phyloP scores from a whole-genome alignment of 2,329 filamentous ascomycete species.

The Lachnellula cervina region DNA sequence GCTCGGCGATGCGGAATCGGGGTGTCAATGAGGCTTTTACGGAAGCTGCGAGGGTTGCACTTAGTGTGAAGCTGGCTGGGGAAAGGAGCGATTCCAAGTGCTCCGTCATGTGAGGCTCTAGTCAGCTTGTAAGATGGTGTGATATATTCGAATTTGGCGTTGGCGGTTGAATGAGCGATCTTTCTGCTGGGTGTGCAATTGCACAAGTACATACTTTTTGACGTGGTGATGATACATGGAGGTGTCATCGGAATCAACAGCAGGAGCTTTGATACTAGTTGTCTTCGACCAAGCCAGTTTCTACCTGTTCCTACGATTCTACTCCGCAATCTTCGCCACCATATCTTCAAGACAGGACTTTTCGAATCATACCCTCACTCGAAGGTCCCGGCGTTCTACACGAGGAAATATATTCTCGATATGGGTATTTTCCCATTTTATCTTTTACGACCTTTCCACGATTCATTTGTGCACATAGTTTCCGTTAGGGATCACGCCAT shows the following conservation, averaged over 20 bases:
- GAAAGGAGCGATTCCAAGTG: conserved; percentile 54
- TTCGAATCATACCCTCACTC: not conserved
- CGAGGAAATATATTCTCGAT: not conserved
- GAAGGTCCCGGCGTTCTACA: conserved; percentile 2
- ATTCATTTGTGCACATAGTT: not conserved
- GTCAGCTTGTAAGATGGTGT: conserved; percentile 1
- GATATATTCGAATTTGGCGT: conserved; percentile 9
- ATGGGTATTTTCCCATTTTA: not conserved
- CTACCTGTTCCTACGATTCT: not conserved
- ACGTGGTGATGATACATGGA: not conserved
- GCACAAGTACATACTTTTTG: conserved; percentile 9
- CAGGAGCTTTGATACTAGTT: not conserved
- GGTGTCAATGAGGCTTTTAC: conserved; percentile 99
- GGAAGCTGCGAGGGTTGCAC: conserved; percentile 89
- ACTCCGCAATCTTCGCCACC: not conserved
- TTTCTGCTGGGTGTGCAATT: not conserved
- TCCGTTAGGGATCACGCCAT: not conserved
- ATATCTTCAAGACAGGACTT: not conserved
- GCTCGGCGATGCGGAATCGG: conserved; percentile 95
- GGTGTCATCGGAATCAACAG: not conserved
- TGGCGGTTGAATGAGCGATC: conserved; percentile 8
- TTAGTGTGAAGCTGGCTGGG: conserved; percentile 64
- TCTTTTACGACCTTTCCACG: not conserved
- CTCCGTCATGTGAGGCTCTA: conserved; percentile 48
- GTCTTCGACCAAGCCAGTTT: not conserved